A percentile compares a stretch with the other conserved stretches of the same genome.
Evolutionary conservation across 208 protist genomes (phyloP).

Genomic region (Histomonas meleagridis): DNA sequence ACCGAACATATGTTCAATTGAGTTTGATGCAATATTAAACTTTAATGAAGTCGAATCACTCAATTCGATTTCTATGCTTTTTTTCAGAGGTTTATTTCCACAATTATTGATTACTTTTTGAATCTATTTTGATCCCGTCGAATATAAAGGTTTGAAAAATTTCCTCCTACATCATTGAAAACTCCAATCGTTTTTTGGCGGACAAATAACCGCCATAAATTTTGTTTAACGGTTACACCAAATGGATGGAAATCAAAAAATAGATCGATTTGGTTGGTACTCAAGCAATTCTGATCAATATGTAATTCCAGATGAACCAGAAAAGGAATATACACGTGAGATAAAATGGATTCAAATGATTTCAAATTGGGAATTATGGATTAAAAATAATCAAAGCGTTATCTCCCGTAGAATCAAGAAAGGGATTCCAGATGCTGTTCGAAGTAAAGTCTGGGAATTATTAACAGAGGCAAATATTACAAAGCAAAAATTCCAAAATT

Average conservation of each 20-base stretch:
- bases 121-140: too few species aligned
- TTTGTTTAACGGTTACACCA: not conserved
- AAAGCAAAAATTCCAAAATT: not conserved
- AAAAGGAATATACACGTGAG: not conserved
- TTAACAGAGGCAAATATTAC: not conserved
- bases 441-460: not conserved
- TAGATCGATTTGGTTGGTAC: conserved; percentile 3
- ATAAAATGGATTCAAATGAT: not conserved
- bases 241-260: not conserved
- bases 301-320: not conserved
- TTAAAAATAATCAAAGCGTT: not conserved
- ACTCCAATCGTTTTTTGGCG: too few species aligned
- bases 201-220: too few species aligned
- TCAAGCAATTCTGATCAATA: not conserved
- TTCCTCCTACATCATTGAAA: too few species aligned
- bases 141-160: too few species aligned
- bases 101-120: too few species aligned
- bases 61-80: too few species aligned
- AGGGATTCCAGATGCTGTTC: not conserved
- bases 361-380: not conserved
- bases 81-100: too few species aligned
- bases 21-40: too few species aligned
- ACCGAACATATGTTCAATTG: too few species aligned
- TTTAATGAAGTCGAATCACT: too few species aligned
- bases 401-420: not conserved